Percentiles rank a stretch among this genome's conserved stretches.
phyloP scores from a whole-genome alignment of 331 rosid species.

The Arachis monticola region DNA sequence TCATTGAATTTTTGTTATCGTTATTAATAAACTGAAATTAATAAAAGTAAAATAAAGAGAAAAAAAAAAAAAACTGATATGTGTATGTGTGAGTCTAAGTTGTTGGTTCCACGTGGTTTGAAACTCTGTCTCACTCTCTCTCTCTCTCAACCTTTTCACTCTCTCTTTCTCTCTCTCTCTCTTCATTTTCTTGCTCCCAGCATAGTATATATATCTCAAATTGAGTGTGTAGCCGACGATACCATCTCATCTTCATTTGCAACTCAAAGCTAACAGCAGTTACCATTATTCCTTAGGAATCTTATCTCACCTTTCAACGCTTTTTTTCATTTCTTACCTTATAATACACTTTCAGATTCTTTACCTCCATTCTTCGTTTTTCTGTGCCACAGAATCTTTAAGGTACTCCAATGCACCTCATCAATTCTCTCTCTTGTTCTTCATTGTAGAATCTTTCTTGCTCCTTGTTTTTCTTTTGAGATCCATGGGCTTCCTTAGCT shows the following conservation, averaged over 20 bases:
- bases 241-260: slow-evolving; percentile 10
- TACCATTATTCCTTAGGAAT: slow-evolving; percentile 18
- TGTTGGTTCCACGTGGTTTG: slow-evolving; percentile 53
- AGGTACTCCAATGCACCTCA: slow-evolving; percentile 44
- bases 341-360: slow-evolving; percentile 19
- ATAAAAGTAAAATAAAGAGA: neutral
- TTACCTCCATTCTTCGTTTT: slow-evolving; percentile 28
- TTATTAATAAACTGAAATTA: neutral
- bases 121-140: slow-evolving; percentile 27
- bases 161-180: slow-evolving; percentile 2
- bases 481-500: slow-evolving; percentile 20
- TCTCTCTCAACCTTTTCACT: neutral
- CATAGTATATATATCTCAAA: slow-evolving; percentile 33
- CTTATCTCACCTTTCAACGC: slow-evolving; percentile 31
- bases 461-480: neutral
- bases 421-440: slow-evolving; percentile 16
- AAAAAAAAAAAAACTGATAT: neutral
- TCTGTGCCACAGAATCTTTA: slow-evolving; percentile 40
- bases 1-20: too few relatives aligned
- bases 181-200: slow-evolving; percentile 4
- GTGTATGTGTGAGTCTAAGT: slow-evolving; percentile 11
- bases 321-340: slow-evolving; percentile 21
- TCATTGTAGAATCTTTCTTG: neutral
- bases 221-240: slow-evolving; percentile 24
- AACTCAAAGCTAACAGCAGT: neutral